Evolutionary conservation across 148 eudicot species (phyloP), one percentile per base, ranked within the genome.

Genomic region (Silene conica): DNA sequence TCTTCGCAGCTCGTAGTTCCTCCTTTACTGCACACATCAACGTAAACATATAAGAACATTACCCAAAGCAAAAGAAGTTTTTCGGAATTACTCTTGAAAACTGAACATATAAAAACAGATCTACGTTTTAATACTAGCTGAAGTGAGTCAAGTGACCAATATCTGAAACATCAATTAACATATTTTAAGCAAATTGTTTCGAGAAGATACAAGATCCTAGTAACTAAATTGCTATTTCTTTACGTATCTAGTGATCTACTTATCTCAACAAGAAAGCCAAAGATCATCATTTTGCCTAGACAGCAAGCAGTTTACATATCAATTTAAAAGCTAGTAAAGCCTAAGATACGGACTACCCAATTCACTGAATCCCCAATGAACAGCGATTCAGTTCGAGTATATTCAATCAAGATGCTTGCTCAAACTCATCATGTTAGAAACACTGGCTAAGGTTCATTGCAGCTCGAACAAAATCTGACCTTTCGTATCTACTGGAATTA

Each of bases 1-100:
- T 96, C 72, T 96, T 90, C n/a, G 89, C 84, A 55, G 77, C 72
- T 75, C 91, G 85, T 74, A 89, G 70, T 46, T 81, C 89, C 68
- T 96, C 97, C 74, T 89, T 89, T 70, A 86, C 96, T 96, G 88
- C 54, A 74, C 5, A 79, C 41, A 80, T 58, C n/a, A 23, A 69
- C 52, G 15, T 69, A 14, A 57, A 74, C 28, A 60, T 31, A 20
- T 72, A 46, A 71, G 59, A 76, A 34, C 20, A 15, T 31, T 11
- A 71, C 60, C 25, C 4, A 55, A 74, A 45, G 11, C 10, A 7
- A 28, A 16, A 23, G 15, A 28, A 56, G 20, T 14, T 50, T 9
- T 15, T 0, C 9, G 55, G 4, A 50, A 11, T 2, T 13, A 0
- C 54, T 15, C 16, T 3, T 11, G 16, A 50, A 50, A 50, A 13